Conservation (phyloP, 768 basidiomycete species). For the Dacryopinax primogenitus region DNA sequence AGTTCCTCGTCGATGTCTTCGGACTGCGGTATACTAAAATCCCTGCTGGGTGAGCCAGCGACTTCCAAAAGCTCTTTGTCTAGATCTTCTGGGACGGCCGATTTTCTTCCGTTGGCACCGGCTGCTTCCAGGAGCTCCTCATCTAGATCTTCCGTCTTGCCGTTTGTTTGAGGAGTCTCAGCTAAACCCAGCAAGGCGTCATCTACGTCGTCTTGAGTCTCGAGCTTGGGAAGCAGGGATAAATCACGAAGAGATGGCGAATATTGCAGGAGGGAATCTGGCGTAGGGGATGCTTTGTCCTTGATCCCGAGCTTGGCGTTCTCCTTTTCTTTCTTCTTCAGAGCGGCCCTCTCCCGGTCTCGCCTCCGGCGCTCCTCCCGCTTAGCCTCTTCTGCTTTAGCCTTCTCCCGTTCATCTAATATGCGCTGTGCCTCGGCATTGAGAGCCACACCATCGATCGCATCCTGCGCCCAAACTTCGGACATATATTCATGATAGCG, state of each 20-base stretch:
- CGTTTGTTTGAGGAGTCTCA: background rate
- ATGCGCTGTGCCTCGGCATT: slow-evolving; percentile 9
- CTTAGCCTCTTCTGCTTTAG: slow-evolving; percentile 15
- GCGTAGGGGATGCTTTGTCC: background rate
- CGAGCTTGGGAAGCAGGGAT: background rate
- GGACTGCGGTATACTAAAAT: background rate
- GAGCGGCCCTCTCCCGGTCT: slow-evolving; percentile 1
- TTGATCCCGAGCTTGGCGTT: background rate
- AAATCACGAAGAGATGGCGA: background rate
- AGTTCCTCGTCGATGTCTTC: background rate
- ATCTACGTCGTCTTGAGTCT: slow-evolving; percentile 1
- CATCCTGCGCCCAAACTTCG: slow-evolving; percentile 70
- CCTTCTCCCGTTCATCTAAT: slow-evolving; percentile 18
- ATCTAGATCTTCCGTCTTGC: background rate
- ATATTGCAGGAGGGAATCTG: background rate
- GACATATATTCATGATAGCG: slow-evolving; percentile 73
- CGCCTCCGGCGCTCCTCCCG: slow-evolving; percentile 1
- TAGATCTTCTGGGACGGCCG: background rate
- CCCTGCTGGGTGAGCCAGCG: background rate
- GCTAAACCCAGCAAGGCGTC: background rate
- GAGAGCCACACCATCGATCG: slow-evolving; percentile 60
- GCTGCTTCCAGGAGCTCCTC: background rate
- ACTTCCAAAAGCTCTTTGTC: background rate
- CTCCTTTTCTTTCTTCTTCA: slow-evolving; percentile 1
- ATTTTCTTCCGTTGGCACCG: background rate